phyloP scores from a whole-genome alignment of 2,329 filamentous ascomycete species.

The Trichoderma atroviride region DNA sequence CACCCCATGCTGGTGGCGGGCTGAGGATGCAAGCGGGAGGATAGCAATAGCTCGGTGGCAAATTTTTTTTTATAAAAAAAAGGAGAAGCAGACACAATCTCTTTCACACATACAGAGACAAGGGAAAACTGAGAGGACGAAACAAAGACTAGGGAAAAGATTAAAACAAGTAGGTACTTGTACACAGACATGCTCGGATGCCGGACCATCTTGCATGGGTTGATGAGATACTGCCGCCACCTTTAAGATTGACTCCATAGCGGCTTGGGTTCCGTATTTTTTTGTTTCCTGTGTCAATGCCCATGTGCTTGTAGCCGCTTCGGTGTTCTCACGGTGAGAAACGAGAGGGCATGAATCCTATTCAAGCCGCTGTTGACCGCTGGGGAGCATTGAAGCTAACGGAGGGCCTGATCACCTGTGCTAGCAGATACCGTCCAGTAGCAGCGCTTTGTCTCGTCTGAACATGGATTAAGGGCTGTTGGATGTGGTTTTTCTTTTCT shows the following conservation, averaged over 20 bases:
- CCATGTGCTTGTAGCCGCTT: background rate
- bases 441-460: background rate
- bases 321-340: constrained; percentile 12
- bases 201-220: constrained; percentile 4
- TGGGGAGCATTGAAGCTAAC: background rate
- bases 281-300: background rate
- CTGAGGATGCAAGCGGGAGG: background rate
- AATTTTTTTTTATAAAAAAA: constrained; percentile 14
- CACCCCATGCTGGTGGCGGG: background rate
- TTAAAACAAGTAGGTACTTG: background rate
- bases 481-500: background rate
- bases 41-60: constrained; percentile 12
- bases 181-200: background rate
- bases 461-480: background rate
- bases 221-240: constrained; percentile 1
- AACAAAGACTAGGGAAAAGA: background rate
- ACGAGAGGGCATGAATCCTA: background rate
- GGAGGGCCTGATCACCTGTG: background rate
- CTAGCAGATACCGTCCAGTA: background rate
- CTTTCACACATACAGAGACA: background rate
- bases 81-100: background rate
- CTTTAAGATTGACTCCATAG: constrained; percentile 13
- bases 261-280: background rate
- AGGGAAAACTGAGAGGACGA: background rate
- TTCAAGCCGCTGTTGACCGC: background rate